phyloP scores from a whole-genome alignment of 2,329 filamentous ascomycete species.

The Penicillium sp. region DNA sequence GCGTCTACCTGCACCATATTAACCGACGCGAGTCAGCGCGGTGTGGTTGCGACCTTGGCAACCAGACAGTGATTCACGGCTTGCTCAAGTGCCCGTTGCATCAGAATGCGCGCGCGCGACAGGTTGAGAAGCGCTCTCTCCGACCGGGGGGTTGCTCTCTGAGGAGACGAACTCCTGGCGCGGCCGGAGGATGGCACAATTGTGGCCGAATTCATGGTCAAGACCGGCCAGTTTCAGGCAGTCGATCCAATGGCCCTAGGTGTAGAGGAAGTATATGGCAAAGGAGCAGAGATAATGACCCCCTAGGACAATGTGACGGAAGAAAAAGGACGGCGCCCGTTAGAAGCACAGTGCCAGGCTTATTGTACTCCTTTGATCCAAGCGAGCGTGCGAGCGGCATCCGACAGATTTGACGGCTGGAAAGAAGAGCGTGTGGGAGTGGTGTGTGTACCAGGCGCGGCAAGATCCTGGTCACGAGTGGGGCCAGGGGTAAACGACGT shows the following conservation, averaged over 20 bases:
- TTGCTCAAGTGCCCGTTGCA: no score
- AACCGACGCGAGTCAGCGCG: not conserved
- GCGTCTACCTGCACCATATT: not conserved
- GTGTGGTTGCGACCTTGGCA: not conserved
- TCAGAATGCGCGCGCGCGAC: not conserved
- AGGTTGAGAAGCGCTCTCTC: not conserved
- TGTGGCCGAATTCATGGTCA: not conserved
- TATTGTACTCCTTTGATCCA: slow-evolving; percentile 1
- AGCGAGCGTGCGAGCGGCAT: not conserved
- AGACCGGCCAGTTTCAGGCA: not conserved
- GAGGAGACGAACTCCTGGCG: not conserved
- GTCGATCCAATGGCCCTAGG: not conserved
- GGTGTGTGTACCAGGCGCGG: not conserved
- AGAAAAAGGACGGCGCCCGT: slow-evolving; percentile 3
- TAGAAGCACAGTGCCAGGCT: slow-evolving; percentile 7
- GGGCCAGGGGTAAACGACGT: not conserved
- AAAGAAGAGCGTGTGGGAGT: not conserved
- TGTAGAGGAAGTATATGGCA: not conserved
- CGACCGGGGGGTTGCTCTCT: not conserved
- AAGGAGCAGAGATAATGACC: slow-evolving; percentile 5
- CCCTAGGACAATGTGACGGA: slow-evolving; percentile 5
- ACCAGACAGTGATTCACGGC: not conserved
- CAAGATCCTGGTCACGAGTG: not conserved
- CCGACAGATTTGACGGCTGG: not conserved
- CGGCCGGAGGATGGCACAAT: not conserved